These are phyloP conservation scores for Scenedesmus sp. DNA, from an alignment of 163 green algal species.

Conservation along the genomic window DNA sequence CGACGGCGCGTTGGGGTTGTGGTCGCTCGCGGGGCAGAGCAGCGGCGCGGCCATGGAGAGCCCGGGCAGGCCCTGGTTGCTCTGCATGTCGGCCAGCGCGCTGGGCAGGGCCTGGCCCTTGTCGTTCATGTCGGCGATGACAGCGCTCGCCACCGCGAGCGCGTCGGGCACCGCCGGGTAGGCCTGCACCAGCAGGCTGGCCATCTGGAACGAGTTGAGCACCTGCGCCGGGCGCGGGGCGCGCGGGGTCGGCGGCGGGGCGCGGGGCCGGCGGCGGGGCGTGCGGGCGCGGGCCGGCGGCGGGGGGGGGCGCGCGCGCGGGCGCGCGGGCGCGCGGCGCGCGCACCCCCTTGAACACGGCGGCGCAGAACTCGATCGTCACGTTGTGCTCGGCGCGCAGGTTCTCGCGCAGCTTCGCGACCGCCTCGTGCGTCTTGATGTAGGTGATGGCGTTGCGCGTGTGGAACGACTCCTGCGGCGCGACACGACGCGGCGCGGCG, in stretches of 20 bases:
- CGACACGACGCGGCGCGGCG: not conserved
- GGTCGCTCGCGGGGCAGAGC: slow-evolving; percentile 40
- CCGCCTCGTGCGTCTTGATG: slow-evolving; percentile 73
- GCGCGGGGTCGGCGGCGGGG: too few species aligned
- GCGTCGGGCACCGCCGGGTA: slow-evolving; percentile 66
- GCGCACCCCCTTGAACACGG: slow-evolving; percentile 52
- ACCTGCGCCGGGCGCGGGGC: too few species aligned
- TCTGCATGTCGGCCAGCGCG: slow-evolving; percentile 22
- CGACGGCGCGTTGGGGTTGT: slow-evolving; percentile 39
- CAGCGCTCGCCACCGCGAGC: slow-evolving; percentile 59
- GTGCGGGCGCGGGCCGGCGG: too few species aligned
- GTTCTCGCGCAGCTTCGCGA: slow-evolving; percentile 72
- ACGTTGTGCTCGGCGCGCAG: slow-evolving; percentile 67
- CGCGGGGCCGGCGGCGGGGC: too few species aligned
- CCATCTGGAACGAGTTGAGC: slow-evolving; percentile 60
- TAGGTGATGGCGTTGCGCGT: slow-evolving; percentile 70
- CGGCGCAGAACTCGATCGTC: slow-evolving; percentile 67
- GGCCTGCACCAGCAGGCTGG: slow-evolving; percentile 61
- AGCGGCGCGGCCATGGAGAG: slow-evolving; percentile 41
- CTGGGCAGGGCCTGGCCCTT: slow-evolving; percentile 30
- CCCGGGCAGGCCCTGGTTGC: slow-evolving; percentile 35
- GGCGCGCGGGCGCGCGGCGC: too few species aligned
- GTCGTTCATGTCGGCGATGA: slow-evolving; percentile 45
- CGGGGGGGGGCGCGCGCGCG: too few species aligned
- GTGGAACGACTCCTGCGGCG: slow-evolving; percentile 62